phyloP scores from a whole-genome alignment of 1,139 yeast genomes.

The Taphrina pruni region DNA sequence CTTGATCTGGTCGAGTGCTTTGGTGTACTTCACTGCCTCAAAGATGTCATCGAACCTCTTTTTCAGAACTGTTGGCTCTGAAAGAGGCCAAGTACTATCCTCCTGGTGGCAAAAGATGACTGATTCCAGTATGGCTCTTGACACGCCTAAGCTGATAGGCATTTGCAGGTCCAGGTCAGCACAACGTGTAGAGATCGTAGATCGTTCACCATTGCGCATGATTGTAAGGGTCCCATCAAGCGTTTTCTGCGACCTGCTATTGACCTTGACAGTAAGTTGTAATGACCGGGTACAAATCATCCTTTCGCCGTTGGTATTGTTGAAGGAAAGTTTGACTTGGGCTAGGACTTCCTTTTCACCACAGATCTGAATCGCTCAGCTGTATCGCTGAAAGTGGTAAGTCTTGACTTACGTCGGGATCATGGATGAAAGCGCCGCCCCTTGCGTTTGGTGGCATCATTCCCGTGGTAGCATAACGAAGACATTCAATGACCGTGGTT shows the following conservation, averaged over 20 bases:
- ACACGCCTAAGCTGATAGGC: slow-evolving; percentile 84
- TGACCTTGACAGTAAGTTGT: slow-evolving; percentile 65
- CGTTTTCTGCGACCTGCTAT: slow-evolving; percentile 79
- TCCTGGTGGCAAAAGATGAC: slow-evolving; percentile 98
- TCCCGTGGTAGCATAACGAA: slow-evolving; percentile 93
- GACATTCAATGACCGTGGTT: slow-evolving; percentile 93
- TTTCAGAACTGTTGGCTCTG: slow-evolving; percentile 87
- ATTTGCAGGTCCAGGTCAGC: slow-evolving; percentile 83
- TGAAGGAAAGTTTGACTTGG: slow-evolving; percentile 86
- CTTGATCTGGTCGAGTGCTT: slow-evolving; percentile 79
- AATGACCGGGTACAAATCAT: slow-evolving; percentile 88
- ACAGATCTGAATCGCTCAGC: slow-evolving; percentile 45
- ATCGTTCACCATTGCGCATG: slow-evolving; percentile 70
- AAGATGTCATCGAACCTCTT: slow-evolving; percentile 95
- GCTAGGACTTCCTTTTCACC: slow-evolving; percentile 82
- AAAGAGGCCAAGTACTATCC: slow-evolving; percentile 93
- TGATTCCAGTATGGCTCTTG: slow-evolving; percentile 83
- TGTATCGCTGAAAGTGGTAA: not conserved
- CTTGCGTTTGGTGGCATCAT: slow-evolving; percentile 93
- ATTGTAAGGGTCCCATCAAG: slow-evolving; percentile 80
- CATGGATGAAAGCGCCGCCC: slow-evolving; percentile 96
- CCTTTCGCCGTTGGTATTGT: slow-evolving; percentile 70
- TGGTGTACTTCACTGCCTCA: slow-evolving; percentile 91
- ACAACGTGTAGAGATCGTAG: slow-evolving; percentile 79
- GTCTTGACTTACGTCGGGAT: slow-evolving; percentile 61